Evolutionary conservation across 2,329 filamentous ascomycete genomes (phyloP), one percentile per base, ranked within the genome.

Genomic region (Cladorrhinum sp.): DNA sequence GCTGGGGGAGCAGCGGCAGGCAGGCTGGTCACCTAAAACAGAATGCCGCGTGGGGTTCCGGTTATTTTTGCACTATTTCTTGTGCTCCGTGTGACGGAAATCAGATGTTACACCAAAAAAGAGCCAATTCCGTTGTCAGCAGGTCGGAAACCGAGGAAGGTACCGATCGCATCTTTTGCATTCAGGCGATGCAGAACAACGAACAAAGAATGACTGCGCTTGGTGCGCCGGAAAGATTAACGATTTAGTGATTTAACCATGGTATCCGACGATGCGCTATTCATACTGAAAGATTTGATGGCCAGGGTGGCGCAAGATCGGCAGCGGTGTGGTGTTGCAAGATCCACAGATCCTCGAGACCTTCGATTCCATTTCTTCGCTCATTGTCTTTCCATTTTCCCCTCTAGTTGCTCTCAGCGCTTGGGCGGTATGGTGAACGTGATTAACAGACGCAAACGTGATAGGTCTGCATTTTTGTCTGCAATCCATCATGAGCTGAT

Each of bases 241-340:
- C 6, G 18, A 13, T 45, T 22, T 18, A 16, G 20, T 18, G 3
- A 22, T 7, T 45, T 16, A n/a, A 45, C 10, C 9, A 12, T 45
- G 6, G 41, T 18, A 45, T 45, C 41, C n/a, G 41, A 45, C 41
- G 41, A 45, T 22, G 41, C 36, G 41, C 18, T 7, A 45, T 41
- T 41, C 36, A 13, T 8, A 41, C 36, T 13, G 12, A 41, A 41
- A 41, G 36, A 41, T 41, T 41, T 41, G 36, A 41, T 41, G 36
- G 41, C 41, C 41, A 45, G 41, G 41, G 41, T 45, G 16, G 41
- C 41, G 41, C 41, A 45, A 45, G 41, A 45, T 45, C 41, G 41
- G 18, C 41, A 45, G 41, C 41, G 41, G 32, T 55, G 52, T 55
- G 52, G 52, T 55, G 52, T 55, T 38, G 32, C 52, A 41, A 55